Percentiles rank a stretch among this genome's conserved stretches.
phyloP scores from a whole-genome alignment of 805 yeast genomes.

The Ogataea glucozyma region DNA sequence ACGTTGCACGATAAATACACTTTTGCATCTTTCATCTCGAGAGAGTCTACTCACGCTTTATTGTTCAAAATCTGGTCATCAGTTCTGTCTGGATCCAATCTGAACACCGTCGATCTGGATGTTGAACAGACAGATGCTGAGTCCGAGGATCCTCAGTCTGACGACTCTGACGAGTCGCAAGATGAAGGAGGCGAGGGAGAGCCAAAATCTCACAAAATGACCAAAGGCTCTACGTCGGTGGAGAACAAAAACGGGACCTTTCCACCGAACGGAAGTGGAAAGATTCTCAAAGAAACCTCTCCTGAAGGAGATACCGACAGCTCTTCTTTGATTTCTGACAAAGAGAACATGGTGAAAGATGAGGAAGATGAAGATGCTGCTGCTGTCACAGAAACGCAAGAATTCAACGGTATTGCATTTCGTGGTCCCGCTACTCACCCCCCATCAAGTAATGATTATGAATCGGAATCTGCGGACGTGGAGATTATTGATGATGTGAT shows the following conservation, averaged over 20 bases:
- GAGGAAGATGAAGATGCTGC: conserved; percentile 25
- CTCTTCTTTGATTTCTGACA: conserved; percentile 32
- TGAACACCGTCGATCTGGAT: conserved; percentile 24
- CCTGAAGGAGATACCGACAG: conserved; percentile 26
- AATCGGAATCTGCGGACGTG: conserved; percentile 49
- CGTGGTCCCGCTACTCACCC: conserved; percentile 41
- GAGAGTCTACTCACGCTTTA: conserved; percentile 54
- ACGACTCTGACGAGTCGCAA: conserved; percentile 27
- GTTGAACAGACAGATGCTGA: conserved; percentile 37
- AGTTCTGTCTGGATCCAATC: conserved; percentile 31
- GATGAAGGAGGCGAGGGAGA: conserved; percentile 27
- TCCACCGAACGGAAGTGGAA: conserved; percentile 12
- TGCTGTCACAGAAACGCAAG: conserved; percentile 26
- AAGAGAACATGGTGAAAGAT: conserved; percentile 35
- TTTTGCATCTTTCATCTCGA: conserved; percentile 63
- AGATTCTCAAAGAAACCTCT: conserved; percentile 5
- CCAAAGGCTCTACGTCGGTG: conserved; percentile 12
- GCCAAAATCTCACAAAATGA: conserved; percentile 16
- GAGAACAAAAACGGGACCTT: conserved; percentile 1
- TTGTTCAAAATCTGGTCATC: conserved; percentile 65
- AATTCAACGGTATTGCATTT: conserved; percentile 41
- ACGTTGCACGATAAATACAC: conserved; percentile 62
- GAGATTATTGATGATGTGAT: conserved; percentile 55
- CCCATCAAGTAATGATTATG: conserved; percentile 43
- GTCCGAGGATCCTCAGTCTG: conserved; percentile 33